Conservation (phyloP, 768 basidiomycete genomes). For the Suillus plorans region DNA sequence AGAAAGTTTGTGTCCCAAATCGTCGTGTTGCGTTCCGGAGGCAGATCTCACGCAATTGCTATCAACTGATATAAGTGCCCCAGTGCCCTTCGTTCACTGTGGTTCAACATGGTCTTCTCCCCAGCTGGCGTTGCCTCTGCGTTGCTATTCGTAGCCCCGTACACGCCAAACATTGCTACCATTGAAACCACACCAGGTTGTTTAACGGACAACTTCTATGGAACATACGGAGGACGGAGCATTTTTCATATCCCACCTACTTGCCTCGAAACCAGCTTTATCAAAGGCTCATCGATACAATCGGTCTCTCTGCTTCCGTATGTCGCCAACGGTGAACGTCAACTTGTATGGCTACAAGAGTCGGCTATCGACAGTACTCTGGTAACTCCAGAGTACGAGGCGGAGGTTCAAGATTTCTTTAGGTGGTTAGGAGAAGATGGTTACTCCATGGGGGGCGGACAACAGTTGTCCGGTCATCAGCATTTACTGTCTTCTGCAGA, state of each 20-base stretch:
- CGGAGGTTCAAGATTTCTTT: constrained; percentile 40
- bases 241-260: constrained; percentile 43
- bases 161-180: constrained; percentile 13
- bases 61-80: background rate
- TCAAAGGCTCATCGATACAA: constrained; percentile 21
- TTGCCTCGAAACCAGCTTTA: constrained; percentile 34
- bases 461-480: constrained; percentile 19
- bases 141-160: constrained; percentile 22
- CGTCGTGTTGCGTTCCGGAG: background rate
- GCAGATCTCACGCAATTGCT: background rate
- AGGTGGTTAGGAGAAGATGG: constrained; percentile 25
- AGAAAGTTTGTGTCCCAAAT: background rate
- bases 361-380: constrained; percentile 49
- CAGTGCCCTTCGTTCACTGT: background rate
- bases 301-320: constrained; percentile 28
- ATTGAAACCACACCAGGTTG: constrained; percentile 35
- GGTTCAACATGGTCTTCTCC: constrained; percentile 1
- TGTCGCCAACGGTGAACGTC: constrained; percentile 26
- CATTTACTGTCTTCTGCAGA: constrained; percentile 16
- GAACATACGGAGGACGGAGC: constrained; percentile 53
- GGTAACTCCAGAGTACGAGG: constrained; percentile 29
- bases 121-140: background rate
- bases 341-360: constrained; percentile 64
- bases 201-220: constrained; percentile 51
- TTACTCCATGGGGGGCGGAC: constrained; percentile 4